Percentiles rank a stretch among this genome's conserved stretches.
phyloP scores from a whole-genome alignment of 2,329 filamentous ascomycete genomes.

The Davidsoniella australis region DNA sequence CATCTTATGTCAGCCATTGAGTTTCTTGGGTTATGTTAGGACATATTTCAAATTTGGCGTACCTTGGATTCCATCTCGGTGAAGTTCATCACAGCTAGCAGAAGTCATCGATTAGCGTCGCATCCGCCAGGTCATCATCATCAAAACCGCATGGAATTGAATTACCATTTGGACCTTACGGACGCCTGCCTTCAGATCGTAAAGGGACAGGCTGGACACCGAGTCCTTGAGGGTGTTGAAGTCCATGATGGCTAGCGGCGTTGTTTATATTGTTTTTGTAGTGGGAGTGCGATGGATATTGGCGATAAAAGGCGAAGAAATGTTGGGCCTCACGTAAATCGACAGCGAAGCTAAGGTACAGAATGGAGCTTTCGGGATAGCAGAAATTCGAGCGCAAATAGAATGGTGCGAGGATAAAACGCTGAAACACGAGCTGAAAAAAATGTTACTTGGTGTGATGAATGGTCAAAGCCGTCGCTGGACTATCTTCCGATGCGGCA shows the following conservation, averaged over 20 bases:
- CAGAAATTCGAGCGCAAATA: no score
- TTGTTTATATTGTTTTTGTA: no score
- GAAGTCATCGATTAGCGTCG: conserved; percentile 17
- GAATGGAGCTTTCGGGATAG: no score
- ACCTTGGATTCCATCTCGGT: conserved; percentile 77
- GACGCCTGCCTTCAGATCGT: conserved; percentile 88
- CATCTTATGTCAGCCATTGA: background rate
- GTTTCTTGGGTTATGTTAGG: background rate
- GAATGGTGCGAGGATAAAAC: no score
- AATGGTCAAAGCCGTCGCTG: no score
- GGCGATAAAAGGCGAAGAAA: no score
- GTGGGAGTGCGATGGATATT: no score
- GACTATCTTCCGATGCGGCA: no score
- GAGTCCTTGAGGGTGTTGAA: conserved; percentile 69
- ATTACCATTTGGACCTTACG: conserved; percentile 94
- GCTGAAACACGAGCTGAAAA: no score
- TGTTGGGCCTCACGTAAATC: no score
- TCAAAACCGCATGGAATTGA: background rate
- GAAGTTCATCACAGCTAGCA: conserved; percentile 85
- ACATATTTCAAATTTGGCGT: conserved; percentile 11
- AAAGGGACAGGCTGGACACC: conserved; percentile 81
- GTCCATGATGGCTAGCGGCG: conserved; percentile 48
- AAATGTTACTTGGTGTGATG: no score
- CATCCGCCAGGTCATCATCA: background rate
- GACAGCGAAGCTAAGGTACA: no score